Percentiles rank a stretch among this genome's conserved stretches.
Conservation (phyloP, 495 filamentous ascomycete species). For the Cryomyces minteri region DNA sequence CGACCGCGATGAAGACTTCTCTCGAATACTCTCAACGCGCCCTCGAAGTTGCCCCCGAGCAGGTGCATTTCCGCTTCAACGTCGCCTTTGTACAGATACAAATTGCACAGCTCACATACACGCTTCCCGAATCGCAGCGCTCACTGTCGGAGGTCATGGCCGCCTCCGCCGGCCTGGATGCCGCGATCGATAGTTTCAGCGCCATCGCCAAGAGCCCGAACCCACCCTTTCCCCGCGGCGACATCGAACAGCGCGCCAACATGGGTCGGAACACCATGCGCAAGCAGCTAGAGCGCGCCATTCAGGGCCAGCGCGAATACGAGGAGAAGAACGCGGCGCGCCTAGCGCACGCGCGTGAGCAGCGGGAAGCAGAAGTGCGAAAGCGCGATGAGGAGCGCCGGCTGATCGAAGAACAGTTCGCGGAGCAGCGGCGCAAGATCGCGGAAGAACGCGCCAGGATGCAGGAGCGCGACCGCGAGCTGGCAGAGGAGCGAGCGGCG, state of each 20-base stretch:
- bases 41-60: conserved; percentile 56
- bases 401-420: conserved; percentile 42
- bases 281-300: conserved; percentile 68
- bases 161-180: conserved; percentile 69
- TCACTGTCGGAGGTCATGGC: conserved; percentile 60
- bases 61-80: conserved; percentile 88
- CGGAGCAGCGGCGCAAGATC: conserved; percentile 56
- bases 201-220: conserved; percentile 65
- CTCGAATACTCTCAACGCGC: conserved; percentile 78
- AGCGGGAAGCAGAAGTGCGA: conserved; percentile 57
- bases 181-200: conserved; percentile 65
- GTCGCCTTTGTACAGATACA: conserved; percentile 95
- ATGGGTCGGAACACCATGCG: conserved; percentile 92
- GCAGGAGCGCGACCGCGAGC: conserved; percentile 50
- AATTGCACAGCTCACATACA: conserved; percentile 64
- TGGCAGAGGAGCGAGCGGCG: conserved; percentile 49
- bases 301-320: conserved; percentile 73
- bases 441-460: conserved; percentile 67
- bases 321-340: conserved; percentile 84
- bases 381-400: conserved; percentile 53
- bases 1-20: conserved; percentile 66
- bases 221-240: conserved; percentile 75
- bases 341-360: conserved; percentile 52
- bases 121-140: conserved; percentile 52
- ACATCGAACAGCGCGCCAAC: conserved; percentile 86